Evolutionary conservation across 129 eudicot species (phyloP), one percentile per base, ranked within the genome.

Genomic region (Dittrichia graveolens): DNA sequence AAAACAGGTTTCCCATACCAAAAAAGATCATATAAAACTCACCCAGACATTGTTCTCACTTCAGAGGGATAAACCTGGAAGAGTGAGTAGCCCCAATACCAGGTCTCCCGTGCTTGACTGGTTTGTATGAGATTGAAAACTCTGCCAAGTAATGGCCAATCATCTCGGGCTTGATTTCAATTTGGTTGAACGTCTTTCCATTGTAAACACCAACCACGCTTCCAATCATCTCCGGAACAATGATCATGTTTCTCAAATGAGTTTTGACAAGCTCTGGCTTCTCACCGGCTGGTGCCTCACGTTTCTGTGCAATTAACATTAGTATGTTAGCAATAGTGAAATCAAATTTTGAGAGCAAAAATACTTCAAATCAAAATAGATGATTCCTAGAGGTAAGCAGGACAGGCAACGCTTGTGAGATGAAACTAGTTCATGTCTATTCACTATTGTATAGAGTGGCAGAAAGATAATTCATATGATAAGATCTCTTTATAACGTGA

Each of bases 11-110:
- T 12, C 37, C 7, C 45, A 34, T 65, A 5, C n/a, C 52, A 19
- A 11, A 46, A 61, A 72, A 7, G 8, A 55, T 74, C 24, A 35
- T 45, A 47, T 15, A 0, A 31, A 67, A 5, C 45, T 14, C 67
- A 62, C 7, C 67, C 69, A 61, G 24, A 38, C 24, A 58, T 6
- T 14, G 5, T 18, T 40, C 74, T 89, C 85, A 93, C 86, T 93
- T 93, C 18, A 93, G 88, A 78, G 98, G 98, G 63, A 93, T 93
- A 71, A 93, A 93, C 83, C 98, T 87, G 38, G 98, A 93, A 58
- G 98, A 93, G 87, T 93, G 98, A 69, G 98, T 93, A 45, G 98
- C 98, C 87, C 98, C 98, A 76, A 93, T 93, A 89, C 98, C 98
- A 2, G 98, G 98, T 69, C 98, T 87, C 48, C 98, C 98, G 69